Evolutionary conservation across 179 eudicot species (phyloP), one percentile per base, ranked within the genome.

Genomic region (Vitellaria paradoxa): DNA sequence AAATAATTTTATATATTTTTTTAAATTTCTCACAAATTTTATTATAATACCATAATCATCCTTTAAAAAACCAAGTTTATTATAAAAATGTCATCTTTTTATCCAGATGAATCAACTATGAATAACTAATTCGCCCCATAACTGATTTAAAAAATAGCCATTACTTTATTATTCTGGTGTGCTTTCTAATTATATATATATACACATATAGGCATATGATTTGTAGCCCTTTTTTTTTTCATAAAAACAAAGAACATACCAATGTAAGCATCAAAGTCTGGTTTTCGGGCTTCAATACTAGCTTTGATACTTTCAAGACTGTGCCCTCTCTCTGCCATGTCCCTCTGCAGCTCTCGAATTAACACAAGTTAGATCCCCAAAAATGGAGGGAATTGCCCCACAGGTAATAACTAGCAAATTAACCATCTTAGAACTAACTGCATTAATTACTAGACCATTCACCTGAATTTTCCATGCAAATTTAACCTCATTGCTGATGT

Each of bases 391-490:
- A 67, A 56, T 13, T 7, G 4, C 8, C 8, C 8, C 45, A 2
- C 37, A 30, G 37, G 18, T 47, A 50, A 12, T 15, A 3, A 59
- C 6, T n/a, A 53, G 56, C 63, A 55, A 57, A 81, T 30, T 30
- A 30, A 30, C 2, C 37, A 24, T 75, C 7, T 59, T 57, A 37
- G 6, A 55, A 14, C 14, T 30, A 30, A 30, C 37, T 18, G 68
- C 8, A 26, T 30, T 18, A 61, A 8, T 12, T 59, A 20, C 1
- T 59, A 5, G 24, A 26, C 12, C 40, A 6, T 57, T 73, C 69
- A 91, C 99, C 99, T 96, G 98, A 79, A 96, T 96, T 82, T 96
- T 96, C 98, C 99, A 94, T 4, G 99, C 92, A 79, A 96, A 94
- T 84, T 96, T 96, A 6, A 96, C 99, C 80, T 93, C 98, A 75